phyloP scores from a whole-genome alignment of 2,329 filamentous ascomycete genomes.

The Scopulariopsis brevicaulis region DNA sequence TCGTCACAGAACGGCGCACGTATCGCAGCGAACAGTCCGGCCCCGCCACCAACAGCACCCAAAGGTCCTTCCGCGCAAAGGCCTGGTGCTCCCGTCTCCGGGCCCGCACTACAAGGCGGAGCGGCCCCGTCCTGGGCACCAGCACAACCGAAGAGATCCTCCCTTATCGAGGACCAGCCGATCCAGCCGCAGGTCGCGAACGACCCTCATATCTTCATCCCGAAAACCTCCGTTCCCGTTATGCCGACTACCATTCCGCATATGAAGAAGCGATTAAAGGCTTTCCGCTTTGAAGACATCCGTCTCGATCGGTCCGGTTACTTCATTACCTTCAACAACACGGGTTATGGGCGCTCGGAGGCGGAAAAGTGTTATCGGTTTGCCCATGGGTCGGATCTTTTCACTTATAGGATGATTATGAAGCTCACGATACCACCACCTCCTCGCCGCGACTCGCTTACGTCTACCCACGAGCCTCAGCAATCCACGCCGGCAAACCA shows the following conservation, averaged over 20 bases:
- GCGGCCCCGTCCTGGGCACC: slow-evolving; percentile 18
- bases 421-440: slow-evolving; percentile 44
- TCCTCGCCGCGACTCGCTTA: slow-evolving; percentile 1
- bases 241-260: slow-evolving; percentile 78
- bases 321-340: slow-evolving; percentile 82
- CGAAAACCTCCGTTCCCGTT: slow-evolving; percentile 78
- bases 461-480: not conserved
- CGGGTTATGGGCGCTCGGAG: slow-evolving; percentile 63
- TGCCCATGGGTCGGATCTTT: slow-evolving; percentile 73
- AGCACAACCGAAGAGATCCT: slow-evolving; percentile 18
- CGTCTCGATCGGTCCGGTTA: slow-evolving; percentile 79
- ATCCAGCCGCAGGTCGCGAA: slow-evolving; percentile 60
- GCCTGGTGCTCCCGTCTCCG: slow-evolving; percentile 13
- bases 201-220: slow-evolving; percentile 83
- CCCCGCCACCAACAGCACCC: slow-evolving; percentile 73
- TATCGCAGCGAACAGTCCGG: slow-evolving; percentile 13
- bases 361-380: slow-evolving; percentile 68
- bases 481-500: not conserved
- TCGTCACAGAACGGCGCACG: not conserved
- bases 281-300: slow-evolving; percentile 71
- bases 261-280: slow-evolving; percentile 79
- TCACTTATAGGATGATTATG: slow-evolving; percentile 89
- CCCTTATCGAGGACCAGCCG: slow-evolving; percentile 52
- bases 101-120: slow-evolving; percentile 10
- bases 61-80: slow-evolving; percentile 64